Evolutionary conservation across 2,329 filamentous ascomycete species (phyloP), one percentile per base, ranked within the genome.

Genomic region (Claviceps cyperi): DNA sequence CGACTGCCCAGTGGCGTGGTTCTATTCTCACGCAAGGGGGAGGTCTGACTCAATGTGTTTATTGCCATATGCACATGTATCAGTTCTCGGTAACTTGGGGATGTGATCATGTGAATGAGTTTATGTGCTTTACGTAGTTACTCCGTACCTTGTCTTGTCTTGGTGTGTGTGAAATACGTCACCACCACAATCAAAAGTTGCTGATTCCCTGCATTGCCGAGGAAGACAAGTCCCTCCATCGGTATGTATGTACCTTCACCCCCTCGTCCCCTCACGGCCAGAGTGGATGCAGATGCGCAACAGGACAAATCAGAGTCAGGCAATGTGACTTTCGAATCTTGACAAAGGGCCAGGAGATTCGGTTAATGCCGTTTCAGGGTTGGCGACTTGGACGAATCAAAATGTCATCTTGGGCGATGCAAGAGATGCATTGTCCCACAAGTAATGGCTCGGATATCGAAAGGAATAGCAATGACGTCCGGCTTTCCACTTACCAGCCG

Each of bases 401-500:
- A n/a, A 9, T 22, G 15, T 40, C 11, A 28, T 13, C 21, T n/a
- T 24, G 17, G 15, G 22, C 37, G n/a, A 35, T 40, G 15, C 46
- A 35, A 24, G 22, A 22, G 38, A 24, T 21, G 22, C 39, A 19
- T 21, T 21, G 22, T 24, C 15, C 40, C 21, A 24, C 19, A 38
- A 38, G 14, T 44, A 17, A 43, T 36, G 2, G 24, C 47, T 22
- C 38, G 47, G 24, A 48, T 44, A 35, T 37, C 35, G 35, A n/a
- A 40, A n/a, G 15, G 24, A 37, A 37, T 47, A 46, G 51, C 40
- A 46, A 53, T 53, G 52, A 53, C 50, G 52, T 53, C 48, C 47
- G 21, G 6, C 5, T 37, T 21, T 36, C 13, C 49, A n/a, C 32
- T 47, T 41, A 6, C 21, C 39, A 17, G 39, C 39, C 21, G 5